These are phyloP conservation scores for Eleusine coracana DNA, from an alignment of 176 grass and related monocot species.

Conservation along the genomic window DNA sequence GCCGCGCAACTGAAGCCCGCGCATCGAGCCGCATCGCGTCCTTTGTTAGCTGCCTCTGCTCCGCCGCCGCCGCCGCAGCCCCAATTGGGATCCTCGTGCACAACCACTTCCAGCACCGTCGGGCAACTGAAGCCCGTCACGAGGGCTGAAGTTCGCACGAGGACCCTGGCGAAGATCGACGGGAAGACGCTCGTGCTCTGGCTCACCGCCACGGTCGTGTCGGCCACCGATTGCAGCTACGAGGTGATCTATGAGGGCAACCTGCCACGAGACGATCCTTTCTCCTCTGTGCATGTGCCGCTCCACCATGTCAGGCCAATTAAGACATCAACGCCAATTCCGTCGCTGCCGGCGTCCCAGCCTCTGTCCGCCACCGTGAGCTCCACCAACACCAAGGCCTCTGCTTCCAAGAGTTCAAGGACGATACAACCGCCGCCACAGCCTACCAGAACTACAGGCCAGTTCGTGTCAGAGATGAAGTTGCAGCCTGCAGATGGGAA, in stretches of 20 bases:
- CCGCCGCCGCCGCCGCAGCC: background rate
- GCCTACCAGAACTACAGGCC: no score
- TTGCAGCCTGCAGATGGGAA: no score
- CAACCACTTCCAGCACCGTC: rapidly evolving
- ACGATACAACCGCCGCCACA: no score
- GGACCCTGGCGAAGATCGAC: background rate
- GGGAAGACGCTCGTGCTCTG: background rate
- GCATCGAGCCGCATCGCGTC: no score
- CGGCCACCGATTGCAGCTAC: background rate
- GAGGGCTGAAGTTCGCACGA: background rate
- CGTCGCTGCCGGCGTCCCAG: background rate
- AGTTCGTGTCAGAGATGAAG: no score
- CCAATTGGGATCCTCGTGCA: background rate
- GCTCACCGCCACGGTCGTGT: background rate
- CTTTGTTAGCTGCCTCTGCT: background rate
- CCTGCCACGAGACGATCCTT: background rate
- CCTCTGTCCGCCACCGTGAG: background rate
- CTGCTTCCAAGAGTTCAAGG: no score
- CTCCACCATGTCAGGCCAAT: background rate
- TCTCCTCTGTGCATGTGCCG: background rate
- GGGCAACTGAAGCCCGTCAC: background rate
- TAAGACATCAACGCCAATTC: background rate
- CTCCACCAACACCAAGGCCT: background rate
- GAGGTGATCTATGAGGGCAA: background rate
- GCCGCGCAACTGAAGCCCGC: no score